These are phyloP conservation scores for Posidonia australis DNA, from an alignment of 106 monocot genomes.

Conservation along the genomic window DNA sequence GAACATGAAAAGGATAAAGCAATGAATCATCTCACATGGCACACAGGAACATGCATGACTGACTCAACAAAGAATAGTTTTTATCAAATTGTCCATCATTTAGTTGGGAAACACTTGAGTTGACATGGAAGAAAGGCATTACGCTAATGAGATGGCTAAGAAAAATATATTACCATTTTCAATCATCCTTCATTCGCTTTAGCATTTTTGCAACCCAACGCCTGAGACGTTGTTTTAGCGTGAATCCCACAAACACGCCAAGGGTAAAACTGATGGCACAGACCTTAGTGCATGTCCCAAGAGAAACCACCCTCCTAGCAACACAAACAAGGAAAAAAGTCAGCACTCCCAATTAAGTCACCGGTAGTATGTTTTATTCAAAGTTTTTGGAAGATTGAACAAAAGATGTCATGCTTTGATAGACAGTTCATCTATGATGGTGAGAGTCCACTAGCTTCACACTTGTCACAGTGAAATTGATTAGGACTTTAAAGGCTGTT, in stretches of 20 bases:
- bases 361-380: no score
- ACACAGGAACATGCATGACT: background rate
- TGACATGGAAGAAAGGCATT: background rate
- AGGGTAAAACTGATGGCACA: slow-evolving; percentile 52
- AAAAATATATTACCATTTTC: background rate
- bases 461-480: no score
- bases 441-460: no score
- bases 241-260: slow-evolving; percentile 71
- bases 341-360: background rate
- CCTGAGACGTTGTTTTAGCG: slow-evolving; percentile 54
- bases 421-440: no score
- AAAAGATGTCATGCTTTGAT: no score
- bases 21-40: background rate
- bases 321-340: background rate
- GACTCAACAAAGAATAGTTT: background rate
- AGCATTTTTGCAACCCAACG: slow-evolving; percentile 61
- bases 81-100: background rate
- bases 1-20: background rate
- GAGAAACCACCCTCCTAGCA: slow-evolving; percentile 44
- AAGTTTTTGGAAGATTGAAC: no score
- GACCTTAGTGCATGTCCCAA: slow-evolving; percentile 65
- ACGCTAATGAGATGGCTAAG: background rate
- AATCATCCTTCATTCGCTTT: slow-evolving; percentile 67
- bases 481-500: no score
- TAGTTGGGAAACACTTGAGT: background rate